Conservation (phyloP, 1,284 basidiomycete genomes). For the Austroboletus rostrupii region DNA sequence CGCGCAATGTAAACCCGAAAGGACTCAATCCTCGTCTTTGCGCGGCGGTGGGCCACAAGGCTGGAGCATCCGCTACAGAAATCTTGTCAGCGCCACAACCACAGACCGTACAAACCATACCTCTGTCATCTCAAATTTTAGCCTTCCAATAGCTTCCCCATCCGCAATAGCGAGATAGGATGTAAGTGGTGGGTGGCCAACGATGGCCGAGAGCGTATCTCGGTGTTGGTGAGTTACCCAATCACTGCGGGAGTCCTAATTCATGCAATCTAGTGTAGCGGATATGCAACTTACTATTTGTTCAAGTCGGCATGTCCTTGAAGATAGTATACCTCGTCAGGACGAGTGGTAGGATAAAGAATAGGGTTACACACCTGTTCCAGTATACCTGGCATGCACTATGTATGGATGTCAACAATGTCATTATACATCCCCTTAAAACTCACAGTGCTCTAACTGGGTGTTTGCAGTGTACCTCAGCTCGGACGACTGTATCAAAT, state of each 20-base stretch:
- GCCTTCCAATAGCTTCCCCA: constrained; percentile 83
- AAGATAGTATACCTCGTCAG: constrained; percentile 6
- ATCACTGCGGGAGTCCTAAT: constrained; percentile 56
- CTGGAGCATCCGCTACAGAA: constrained; percentile 85
- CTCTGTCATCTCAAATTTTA: constrained; percentile 96
- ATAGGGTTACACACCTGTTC: constrained; percentile 61
- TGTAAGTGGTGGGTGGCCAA: constrained; percentile 84
- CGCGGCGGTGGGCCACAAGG: constrained; percentile 95
- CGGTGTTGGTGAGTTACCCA: constrained; percentile 98
- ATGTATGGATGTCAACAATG: constrained; percentile 12
- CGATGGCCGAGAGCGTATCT: constrained; percentile 88
- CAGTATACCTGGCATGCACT: constrained; percentile 97
- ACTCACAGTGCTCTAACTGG: constrained; percentile 85
- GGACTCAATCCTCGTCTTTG: constrained; percentile 74
- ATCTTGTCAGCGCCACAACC: constrained; percentile 3
- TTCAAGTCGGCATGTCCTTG: constrained; percentile 89
- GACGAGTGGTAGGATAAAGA: not conserved
- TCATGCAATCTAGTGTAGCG: constrained; percentile 2
- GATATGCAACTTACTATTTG: constrained; percentile 71
- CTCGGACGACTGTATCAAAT: constrained; percentile 65
- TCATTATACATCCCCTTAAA: not conserved
- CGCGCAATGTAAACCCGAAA: not conserved
- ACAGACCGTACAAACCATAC: constrained; percentile 39
- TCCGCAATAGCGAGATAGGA: constrained; percentile 92
- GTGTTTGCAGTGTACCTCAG: constrained; percentile 92